Evolutionary conservation across 139 green algal genomes (phyloP), one percentile per base, ranked within the genome.

Genomic region (Coelastrella sp.): DNA sequence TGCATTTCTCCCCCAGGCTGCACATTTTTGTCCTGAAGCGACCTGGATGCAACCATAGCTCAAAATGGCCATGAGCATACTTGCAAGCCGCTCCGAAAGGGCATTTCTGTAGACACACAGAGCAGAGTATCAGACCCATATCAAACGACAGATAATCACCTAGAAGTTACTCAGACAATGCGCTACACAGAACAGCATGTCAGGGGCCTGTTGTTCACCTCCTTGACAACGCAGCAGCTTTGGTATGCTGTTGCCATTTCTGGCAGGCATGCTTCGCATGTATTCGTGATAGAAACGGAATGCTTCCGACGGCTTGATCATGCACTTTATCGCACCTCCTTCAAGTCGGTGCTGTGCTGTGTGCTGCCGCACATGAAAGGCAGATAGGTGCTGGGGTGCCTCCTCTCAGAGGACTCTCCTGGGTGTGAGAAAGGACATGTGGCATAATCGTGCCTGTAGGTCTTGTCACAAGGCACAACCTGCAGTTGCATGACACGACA

Each of bases 21-120:
- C 95, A 98, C 73, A 93, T 85, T 88, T 93, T 88, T 38, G 92
- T 95, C 27, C 91, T 75, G 87, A 98, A 98, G 34, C 95, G 88
- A 23, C 81, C 85, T 27, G 95, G 95, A 84, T 98, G 95, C 82
- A 98, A 89, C 95, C 96, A 98, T 87, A 95, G 96, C 90, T 98
- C 96, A 63, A 98, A 98, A 0, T 98, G 94, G 60, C 95, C 95
- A 85, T 98, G 96, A 0, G 95, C 92, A 73, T 92, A 97, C 5
- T 92, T 89, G 88, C 96, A 98, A 11, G 88, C 69, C 50, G 97
- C 94, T 13, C 95, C 95, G 0, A 90, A 83, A 25, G 81, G 81
- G 48, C 86, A 90, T 53, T 82, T 82, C 75, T 82, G 53, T 37
- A 69, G 53, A 40, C 27, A 43, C 30, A 8, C 71, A 11, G 60